Percentiles rank a stretch among this genome's conserved stretches.
phyloP scores from a whole-genome alignment of 208 protist species.

The Acanthamoeba culbertsoni region DNA sequence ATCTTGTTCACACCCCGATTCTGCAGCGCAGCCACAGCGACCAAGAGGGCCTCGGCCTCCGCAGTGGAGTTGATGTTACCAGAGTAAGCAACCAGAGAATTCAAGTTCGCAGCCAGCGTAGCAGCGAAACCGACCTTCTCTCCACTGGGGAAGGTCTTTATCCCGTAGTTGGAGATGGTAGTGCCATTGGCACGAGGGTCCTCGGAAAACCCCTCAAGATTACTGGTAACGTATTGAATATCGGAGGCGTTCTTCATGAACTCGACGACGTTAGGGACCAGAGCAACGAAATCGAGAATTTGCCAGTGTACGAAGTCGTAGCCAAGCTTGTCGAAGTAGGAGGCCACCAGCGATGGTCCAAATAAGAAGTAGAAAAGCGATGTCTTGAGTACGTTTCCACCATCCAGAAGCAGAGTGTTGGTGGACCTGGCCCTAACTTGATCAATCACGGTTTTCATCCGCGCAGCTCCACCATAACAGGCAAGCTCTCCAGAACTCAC shows the following conservation, averaged over 20 bases:
- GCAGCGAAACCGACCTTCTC: neutral
- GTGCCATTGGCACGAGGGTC: neutral
- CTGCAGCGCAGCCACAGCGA: neutral
- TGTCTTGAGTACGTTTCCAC: neutral
- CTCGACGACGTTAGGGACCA: neutral
- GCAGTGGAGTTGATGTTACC: neutral
- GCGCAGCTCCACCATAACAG: neutral
- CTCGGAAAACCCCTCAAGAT: neutral
- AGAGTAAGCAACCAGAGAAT: neutral
- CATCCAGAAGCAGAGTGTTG: neutral
- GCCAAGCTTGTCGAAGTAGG: neutral
- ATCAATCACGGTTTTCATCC: neutral
- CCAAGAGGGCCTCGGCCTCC: neutral
- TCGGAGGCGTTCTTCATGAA: neutral
- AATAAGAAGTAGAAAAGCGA: neutral
- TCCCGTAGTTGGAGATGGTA: neutral
- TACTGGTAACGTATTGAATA: neutral
- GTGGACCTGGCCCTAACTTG: neutral
- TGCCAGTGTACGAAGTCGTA: neutral
- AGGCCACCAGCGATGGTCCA: neutral
- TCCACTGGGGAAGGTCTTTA: neutral
- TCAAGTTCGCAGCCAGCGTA: neutral
- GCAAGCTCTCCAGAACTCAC: neutral
- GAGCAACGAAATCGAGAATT: neutral
- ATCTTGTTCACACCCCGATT: constrained; percentile 9